phyloP scores from a whole-genome alignment of 2,329 filamentous ascomycete genomes.

The Graphilbum sp. region DNA sequence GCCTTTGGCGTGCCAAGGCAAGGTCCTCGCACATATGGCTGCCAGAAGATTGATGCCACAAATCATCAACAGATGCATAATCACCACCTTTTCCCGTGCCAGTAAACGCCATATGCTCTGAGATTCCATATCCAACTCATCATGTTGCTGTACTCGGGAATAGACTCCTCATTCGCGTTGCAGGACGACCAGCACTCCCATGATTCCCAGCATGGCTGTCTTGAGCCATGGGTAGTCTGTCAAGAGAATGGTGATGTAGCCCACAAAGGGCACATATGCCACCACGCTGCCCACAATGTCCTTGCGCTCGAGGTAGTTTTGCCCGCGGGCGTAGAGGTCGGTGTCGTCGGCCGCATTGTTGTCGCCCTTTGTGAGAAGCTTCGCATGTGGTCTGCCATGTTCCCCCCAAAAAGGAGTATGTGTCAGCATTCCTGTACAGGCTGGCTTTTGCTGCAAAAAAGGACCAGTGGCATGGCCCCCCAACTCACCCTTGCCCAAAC shows the following conservation, averaged over 20 bases:
- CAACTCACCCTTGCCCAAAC: slow-evolving; percentile 39
- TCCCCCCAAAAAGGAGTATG: not conserved
- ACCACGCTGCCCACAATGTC: slow-evolving; percentile 87
- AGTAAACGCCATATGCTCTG: too few relatives aligned
- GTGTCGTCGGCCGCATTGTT: slow-evolving; percentile 93
- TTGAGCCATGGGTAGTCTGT: slow-evolving; percentile 96
- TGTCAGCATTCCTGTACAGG: not conserved
- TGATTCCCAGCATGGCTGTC: slow-evolving; percentile 82
- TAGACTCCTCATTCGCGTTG: slow-evolving; percentile 54
- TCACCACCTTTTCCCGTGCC: too few relatives aligned
- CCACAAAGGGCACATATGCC: slow-evolving; percentile 84
- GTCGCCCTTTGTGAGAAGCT: slow-evolving; percentile 90
- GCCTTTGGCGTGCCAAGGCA: too few relatives aligned
- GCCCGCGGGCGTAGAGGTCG: slow-evolving; percentile 62
- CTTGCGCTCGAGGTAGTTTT: slow-evolving; percentile 71
- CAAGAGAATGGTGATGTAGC: slow-evolving; percentile 90
- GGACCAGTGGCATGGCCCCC: not conserved
- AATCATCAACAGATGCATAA: too few relatives aligned
- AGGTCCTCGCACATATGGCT: too few relatives aligned
- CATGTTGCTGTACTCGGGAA: not conserved
- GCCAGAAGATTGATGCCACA: too few relatives aligned
- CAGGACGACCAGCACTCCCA: slow-evolving; percentile 85
- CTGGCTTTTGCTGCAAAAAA: not conserved
- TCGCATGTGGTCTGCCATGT: slow-evolving; percentile 30
- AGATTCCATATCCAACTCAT: not conserved